Conservation (phyloP, 345 rosid species). For the Syzygium aromaticum region DNA sequence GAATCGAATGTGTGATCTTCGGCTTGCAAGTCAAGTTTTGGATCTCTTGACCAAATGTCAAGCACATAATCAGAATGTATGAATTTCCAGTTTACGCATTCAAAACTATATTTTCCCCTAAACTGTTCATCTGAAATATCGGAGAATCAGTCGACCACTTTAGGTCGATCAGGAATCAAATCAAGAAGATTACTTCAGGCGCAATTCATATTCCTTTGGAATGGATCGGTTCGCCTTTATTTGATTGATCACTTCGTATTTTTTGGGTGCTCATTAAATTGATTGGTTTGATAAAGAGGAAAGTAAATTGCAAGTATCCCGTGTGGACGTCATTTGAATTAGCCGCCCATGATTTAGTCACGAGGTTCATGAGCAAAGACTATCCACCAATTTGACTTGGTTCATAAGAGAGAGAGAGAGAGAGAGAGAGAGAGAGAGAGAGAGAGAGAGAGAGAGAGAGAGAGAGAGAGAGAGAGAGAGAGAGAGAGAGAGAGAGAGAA, state of each 20-base stretch:
- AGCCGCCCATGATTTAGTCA: background rate
- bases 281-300: background rate
- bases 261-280: background rate
- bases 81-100: background rate
- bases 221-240: background rate
- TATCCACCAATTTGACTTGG: background rate
- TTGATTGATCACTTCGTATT: background rate
- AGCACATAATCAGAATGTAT: background rate
- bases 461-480: background rate
- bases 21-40: background rate
- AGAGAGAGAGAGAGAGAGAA: background rate
- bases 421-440: background rate
- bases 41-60: background rate
- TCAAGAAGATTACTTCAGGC: background rate
- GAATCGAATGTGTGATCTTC: background rate
- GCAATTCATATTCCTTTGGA: background rate
- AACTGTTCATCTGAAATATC: background rate
- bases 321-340: background rate
- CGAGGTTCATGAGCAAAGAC: background rate
- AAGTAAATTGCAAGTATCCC: background rate
- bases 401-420: background rate
- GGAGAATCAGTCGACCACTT: background rate
- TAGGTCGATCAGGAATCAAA: background rate
- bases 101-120: background rate
- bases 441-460: background rate